A percentile compares a stretch with the other conserved stretches of the same genome.
Conservation (phyloP, 2,329 filamentous ascomycete genomes). For the Chrysoporthe puriensis region DNA sequence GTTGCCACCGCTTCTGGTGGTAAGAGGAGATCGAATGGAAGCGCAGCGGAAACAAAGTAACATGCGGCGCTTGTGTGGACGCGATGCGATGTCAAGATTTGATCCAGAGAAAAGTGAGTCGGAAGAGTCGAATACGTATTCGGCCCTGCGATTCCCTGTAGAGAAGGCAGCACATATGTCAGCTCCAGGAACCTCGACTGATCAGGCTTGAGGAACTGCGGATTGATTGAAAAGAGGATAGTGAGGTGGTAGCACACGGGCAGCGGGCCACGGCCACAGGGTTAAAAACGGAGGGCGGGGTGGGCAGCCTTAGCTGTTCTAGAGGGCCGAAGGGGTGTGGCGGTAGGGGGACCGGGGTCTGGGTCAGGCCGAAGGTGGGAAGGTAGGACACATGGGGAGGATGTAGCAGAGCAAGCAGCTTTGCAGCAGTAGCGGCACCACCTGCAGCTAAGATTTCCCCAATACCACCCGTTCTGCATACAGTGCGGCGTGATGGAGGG, state of each 20-base stretch:
- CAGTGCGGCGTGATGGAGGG: constrained; percentile 23
- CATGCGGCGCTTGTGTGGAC: constrained; percentile 4
- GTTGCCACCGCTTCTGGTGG: constrained; percentile 14
- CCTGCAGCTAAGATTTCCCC: constrained; percentile 32
- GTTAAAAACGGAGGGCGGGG: constrained; percentile 42
- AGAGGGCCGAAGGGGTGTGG: constrained; percentile 23
- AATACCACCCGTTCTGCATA: constrained; percentile 29
- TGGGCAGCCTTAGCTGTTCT: constrained; percentile 31
- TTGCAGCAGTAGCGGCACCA: constrained; percentile 30
- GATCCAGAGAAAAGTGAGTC: constrained; percentile 8
- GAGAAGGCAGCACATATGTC: constrained; percentile 45
- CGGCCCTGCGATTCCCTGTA: constrained; percentile 44
- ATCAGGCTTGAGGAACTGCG: constrained; percentile 52
- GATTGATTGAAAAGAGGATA: constrained; percentile 56
- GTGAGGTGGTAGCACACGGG: constrained; percentile 53
- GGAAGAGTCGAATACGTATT: constrained; percentile 38
- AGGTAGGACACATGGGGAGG: constrained; percentile 31
- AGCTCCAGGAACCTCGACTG: constrained; percentile 44
- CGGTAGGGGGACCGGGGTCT: constrained; percentile 24
- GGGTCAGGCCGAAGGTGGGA: constrained; percentile 36
- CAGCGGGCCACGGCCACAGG: constrained; percentile 46
- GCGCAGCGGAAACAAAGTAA: constrained; percentile 14
- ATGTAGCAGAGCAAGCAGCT: constrained; percentile 24
- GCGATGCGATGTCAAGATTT: constrained; percentile 19
- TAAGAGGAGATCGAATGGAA: constrained; percentile 14